Evolutionary conservation across 1,284 basidiomycete species (phyloP).

Genomic region (Stereum hirsutum): DNA sequence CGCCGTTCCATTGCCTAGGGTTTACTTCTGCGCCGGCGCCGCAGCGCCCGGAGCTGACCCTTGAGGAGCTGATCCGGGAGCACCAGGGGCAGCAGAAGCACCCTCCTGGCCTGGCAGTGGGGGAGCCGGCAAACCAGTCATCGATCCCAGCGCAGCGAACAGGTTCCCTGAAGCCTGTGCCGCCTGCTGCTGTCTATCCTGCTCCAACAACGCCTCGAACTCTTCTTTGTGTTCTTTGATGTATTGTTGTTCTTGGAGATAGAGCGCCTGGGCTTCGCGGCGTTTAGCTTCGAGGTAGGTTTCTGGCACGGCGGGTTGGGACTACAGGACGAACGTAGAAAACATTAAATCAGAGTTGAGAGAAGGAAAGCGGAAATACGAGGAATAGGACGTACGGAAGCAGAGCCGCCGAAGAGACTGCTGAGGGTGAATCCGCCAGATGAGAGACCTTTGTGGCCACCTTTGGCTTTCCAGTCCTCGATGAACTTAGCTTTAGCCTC

Average conservation of each 20-base stretch:
- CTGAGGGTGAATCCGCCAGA: slow-evolving; percentile 47
- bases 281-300: slow-evolving; percentile 92
- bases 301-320: slow-evolving; percentile 40
- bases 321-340: neutral
- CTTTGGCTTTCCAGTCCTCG: slow-evolving; percentile 74
- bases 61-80: too few relatives aligned
- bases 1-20: too few relatives aligned
- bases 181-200: slow-evolving; percentile 71
- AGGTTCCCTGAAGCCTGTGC: slow-evolving; percentile 35
- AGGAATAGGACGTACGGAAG: slow-evolving; percentile 18
- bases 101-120: too few relatives aligned
- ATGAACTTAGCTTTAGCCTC: slow-evolving; percentile 71
- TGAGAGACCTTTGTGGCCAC: slow-evolving; percentile 24
- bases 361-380: neutral
- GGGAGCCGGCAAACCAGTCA: slow-evolving; percentile 9
- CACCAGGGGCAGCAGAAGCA: neutral
- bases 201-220: slow-evolving; percentile 72
- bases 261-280: slow-evolving; percentile 76
- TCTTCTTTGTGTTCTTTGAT: slow-evolving; percentile 75
- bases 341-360: slow-evolving; percentile 5
- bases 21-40: too few relatives aligned
- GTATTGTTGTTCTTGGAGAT: slow-evolving; percentile 85
- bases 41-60: too few relatives aligned
- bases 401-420: slow-evolving; percentile 45
- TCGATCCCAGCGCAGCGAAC: slow-evolving; percentile 7